Evolutionary conservation across 306 rosid genomes (phyloP), one percentile per base, ranked within the genome.

Genomic region (Rubus parviflorus): DNA sequence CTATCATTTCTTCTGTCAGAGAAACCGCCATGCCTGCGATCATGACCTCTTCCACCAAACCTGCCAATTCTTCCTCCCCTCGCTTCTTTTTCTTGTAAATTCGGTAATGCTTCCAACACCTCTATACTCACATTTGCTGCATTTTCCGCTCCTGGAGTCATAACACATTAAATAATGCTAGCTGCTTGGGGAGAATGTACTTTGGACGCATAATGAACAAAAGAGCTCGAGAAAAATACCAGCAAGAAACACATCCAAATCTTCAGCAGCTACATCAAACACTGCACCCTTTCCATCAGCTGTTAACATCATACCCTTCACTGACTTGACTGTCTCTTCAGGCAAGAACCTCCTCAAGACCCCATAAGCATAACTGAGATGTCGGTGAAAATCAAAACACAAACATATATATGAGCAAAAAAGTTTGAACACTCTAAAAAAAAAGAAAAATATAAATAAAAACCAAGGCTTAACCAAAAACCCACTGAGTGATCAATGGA

Each of bases 231-330:
- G 35, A 70, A 3, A 0, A 25, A 75, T 86, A 93, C 98, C 95
- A 12, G 83, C 43, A 68, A 93, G 89, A 81, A 76, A 93, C 30
- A 78, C 3, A 70, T 91, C 90, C 41, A 89, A 48, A 75, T 93
- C 96, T 30, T 87, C 88, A 69, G 88, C 87, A 43, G 90, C 77
- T n/a, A 93, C 96, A 81, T 93, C 98, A 67, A 93, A 93, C 16
- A 93, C 93, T 2, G 92, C 97, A 80, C 98, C 92, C 23, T 38
- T 81, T 73, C 93, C 93, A 87, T 93, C 96, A 1, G 96, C 93
- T 0, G 98, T 91, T 71, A 93, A 82, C n/a, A 91, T 48, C 84
- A 93, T 84, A 61, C 96, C 97, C 82, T 90, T 83, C 51, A 91
- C 88, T 6, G 86, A 73, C 52, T 89, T 90, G 14, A 85, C 93